phyloP scores from a whole-genome alignment of 495 filamentous ascomycete genomes.

The Pyronema omphalodes region DNA sequence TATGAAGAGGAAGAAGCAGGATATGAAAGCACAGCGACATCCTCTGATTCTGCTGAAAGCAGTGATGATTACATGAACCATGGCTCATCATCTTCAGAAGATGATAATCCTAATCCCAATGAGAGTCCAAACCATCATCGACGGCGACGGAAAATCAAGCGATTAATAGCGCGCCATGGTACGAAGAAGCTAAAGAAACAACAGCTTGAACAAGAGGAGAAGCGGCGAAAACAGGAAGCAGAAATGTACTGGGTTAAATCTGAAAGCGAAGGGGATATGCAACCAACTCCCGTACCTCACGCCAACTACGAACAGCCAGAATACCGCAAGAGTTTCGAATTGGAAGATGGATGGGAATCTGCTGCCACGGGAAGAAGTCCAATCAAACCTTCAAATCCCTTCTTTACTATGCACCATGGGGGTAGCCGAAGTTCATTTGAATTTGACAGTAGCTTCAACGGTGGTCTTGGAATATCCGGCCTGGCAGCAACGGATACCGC shows the following conservation, averaged over 20 bases:
- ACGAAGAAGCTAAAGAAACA: conserved; percentile 17
- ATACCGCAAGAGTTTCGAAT: not conserved
- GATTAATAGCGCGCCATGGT: conserved; percentile 13
- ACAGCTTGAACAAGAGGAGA: conserved; percentile 11
- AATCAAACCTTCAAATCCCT: conserved; percentile 1
- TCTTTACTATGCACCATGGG: conserved; percentile 9
- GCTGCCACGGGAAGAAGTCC: conserved; percentile 4
- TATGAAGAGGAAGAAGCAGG: not conserved
- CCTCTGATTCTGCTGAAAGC: not conserved
- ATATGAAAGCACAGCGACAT: not conserved
- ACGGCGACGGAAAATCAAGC: conserved; percentile 16
- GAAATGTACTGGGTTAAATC: conserved; percentile 18
- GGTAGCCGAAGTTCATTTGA: conserved; percentile 16
- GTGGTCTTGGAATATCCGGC: not conserved
- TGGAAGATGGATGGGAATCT: conserved; percentile 16
- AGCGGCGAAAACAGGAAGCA: conserved; percentile 15
- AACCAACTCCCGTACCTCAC: not conserved
- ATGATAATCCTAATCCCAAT: not conserved
- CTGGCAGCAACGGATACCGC: conserved; percentile 13
- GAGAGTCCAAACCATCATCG: conserved; percentile 15
- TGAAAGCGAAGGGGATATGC: not conserved
- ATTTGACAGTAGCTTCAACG: not conserved
- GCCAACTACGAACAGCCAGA: not conserved
- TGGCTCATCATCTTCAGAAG: not conserved
- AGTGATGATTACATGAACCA: not conserved